Conservation (phyloP, 441 rosid species). For the Populus hybrid region DNA sequence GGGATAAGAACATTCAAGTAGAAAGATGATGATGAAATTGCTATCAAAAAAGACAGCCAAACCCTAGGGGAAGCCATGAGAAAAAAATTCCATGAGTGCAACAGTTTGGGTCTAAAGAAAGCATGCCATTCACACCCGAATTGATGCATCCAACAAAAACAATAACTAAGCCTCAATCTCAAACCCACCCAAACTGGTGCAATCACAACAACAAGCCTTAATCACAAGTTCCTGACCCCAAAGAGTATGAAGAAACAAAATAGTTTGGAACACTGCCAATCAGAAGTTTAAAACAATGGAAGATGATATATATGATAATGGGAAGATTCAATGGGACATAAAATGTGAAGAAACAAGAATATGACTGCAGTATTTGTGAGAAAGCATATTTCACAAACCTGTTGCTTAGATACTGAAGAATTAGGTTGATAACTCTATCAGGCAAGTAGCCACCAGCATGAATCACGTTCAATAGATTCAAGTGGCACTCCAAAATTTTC, state of each 20-base stretch:
- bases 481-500: slow-evolving; percentile 88
- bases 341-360: background rate
- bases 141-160: background rate
- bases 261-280: background rate
- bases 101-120: background rate
- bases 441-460: slow-evolving; percentile 94
- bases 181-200: background rate
- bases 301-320: background rate
- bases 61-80: background rate
- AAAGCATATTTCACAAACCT: slow-evolving; percentile 40
- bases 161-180: background rate
- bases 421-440: slow-evolving; percentile 88
- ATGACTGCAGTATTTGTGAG: background rate
- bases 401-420: slow-evolving; percentile 94
- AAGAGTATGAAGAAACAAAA: background rate
- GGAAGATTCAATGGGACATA: background rate
- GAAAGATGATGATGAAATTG: background rate
- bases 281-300: background rate
- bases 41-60: background rate
- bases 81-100: background rate
- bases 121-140: background rate
- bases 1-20: background rate
- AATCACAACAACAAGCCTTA: background rate
- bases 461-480: slow-evolving; percentile 70
- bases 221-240: background rate